Evolutionary conservation across 2,329 filamentous ascomycete genomes (phyloP).

Genomic region (Aspergillus hortae): DNA sequence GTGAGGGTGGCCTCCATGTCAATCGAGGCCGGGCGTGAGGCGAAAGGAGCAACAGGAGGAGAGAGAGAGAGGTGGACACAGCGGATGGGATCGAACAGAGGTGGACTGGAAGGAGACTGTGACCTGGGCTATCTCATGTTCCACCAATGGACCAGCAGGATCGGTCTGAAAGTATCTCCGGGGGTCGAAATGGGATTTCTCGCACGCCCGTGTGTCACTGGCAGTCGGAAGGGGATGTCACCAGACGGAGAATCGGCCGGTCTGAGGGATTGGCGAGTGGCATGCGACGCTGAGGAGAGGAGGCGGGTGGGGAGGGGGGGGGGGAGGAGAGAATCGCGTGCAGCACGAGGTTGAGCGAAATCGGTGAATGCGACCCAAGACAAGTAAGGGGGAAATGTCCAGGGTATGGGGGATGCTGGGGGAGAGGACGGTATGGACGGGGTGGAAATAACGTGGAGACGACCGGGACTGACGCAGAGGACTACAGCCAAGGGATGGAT

Average conservation of each 20-base stretch:
- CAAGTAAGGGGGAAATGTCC: no score
- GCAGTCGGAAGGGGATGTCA: neutral
- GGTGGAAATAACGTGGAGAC: no score
- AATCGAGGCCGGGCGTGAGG: slow-evolving; percentile 2
- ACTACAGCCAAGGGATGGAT: neutral
- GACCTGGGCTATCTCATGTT: slow-evolving; percentile 24
- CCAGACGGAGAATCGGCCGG: no score
- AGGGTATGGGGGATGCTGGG: no score
- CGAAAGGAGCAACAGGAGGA: neutral
- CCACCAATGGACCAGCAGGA: slow-evolving; percentile 8
- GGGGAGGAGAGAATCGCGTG: no score
- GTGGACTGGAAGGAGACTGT: neutral
- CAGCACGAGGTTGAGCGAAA: no score
- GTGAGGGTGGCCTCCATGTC: slow-evolving; percentile 40
- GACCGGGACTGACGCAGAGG: neutral
- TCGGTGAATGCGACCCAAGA: no score
- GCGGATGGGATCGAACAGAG: neutral
- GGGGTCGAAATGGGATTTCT: neutral
- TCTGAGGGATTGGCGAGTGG: no score
- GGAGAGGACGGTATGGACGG: no score
- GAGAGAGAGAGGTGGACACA: neutral
- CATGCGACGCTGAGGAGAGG: slow-evolving; percentile 1
- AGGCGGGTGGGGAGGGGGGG: neutral
- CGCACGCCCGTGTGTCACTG: slow-evolving; percentile 2
- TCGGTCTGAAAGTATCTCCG: slow-evolving; percentile 7